Conservation (phyloP, 768 basidiomycete species). For the Myochromella boudieri region DNA sequence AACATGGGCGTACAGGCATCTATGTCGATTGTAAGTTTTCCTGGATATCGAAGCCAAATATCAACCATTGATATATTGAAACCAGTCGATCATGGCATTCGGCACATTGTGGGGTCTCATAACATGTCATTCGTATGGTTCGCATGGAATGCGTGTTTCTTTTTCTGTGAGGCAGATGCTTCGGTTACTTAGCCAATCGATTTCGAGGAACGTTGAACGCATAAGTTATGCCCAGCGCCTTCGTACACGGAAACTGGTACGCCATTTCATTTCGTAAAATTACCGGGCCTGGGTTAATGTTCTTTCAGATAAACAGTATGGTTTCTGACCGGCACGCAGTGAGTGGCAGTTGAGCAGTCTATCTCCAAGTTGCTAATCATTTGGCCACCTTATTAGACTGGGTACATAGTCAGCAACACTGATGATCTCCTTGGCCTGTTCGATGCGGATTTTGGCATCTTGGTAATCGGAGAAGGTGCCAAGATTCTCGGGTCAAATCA, state of each 20-base stretch:
- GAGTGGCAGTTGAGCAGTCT: constrained; percentile 6
- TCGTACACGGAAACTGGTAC: constrained; percentile 73
- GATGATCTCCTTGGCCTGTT: constrained; percentile 78
- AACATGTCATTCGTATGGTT: constrained; percentile 75
- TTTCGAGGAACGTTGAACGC: constrained; percentile 78
- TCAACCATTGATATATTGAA: not conserved
- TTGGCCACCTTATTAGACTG: constrained; percentile 46
- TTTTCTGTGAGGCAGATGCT: constrained; percentile 85
- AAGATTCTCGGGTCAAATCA: constrained; percentile 70
- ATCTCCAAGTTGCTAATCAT: too few relatives aligned
- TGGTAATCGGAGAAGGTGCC: constrained; percentile 69
- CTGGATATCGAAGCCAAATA: not conserved
- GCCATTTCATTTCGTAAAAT: not conserved
- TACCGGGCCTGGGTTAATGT: constrained; percentile 6
- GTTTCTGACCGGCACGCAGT: constrained; percentile 65
- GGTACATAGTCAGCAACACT: constrained; percentile 78
- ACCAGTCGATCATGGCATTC: constrained; percentile 80
- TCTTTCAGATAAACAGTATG: constrained; percentile 64
- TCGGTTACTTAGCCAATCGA: constrained; percentile 73
- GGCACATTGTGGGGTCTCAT: constrained; percentile 80
- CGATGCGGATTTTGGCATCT: constrained; percentile 74
- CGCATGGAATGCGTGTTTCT: constrained; percentile 79
- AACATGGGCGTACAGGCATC: constrained; percentile 85
- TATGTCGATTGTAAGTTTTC: constrained; percentile 71
- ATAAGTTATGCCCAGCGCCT: constrained; percentile 75